phyloP scores from a whole-genome alignment of 2,329 filamentous ascomycete species.

The Teratosphaeria pseudoeucalypti region DNA sequence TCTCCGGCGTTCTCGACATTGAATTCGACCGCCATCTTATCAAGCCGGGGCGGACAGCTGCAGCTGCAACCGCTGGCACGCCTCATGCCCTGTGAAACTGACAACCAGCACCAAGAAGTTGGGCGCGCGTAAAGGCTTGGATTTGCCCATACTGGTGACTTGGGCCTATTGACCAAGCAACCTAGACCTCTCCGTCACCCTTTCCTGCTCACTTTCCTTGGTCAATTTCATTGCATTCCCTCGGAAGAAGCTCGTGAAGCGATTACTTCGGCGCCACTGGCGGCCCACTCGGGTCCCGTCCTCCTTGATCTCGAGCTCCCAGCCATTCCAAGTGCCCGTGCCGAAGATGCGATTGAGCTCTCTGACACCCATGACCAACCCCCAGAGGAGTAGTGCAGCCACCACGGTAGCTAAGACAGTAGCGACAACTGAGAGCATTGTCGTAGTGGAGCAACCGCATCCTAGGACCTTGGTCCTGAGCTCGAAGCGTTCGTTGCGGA shows the following conservation, averaged over 20 bases:
- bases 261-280: slow-evolving; percentile 12
- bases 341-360: slow-evolving; percentile 18
- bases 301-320: slow-evolving; percentile 22
- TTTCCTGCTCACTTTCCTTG: slow-evolving; percentile 29
- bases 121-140: neutral
- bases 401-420: slow-evolving; percentile 34
- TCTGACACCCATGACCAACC: slow-evolving; percentile 9
- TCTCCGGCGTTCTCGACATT: too few relatives aligned
- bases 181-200: slow-evolving; percentile 21
- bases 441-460: slow-evolving; percentile 38
- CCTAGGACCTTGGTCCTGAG: slow-evolving; percentile 34
- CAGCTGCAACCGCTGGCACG: too few relatives aligned
- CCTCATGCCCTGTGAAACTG: too few relatives aligned
- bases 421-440: slow-evolving; percentile 33
- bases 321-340: slow-evolving; percentile 14
- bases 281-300: slow-evolving; percentile 13
- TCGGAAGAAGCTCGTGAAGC: slow-evolving; percentile 5
- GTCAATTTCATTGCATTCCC: slow-evolving; percentile 3
- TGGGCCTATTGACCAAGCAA: slow-evolving; percentile 12
- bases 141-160: neutral
- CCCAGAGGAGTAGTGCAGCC: slow-evolving; percentile 28
- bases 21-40: too few relatives aligned
- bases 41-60: too few relatives aligned
- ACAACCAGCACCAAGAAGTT: neutral
- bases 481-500: slow-evolving; percentile 36